phyloP scores from a whole-genome alignment of 257 asterid genomes.

The Solanum lycopersicoides region DNA sequence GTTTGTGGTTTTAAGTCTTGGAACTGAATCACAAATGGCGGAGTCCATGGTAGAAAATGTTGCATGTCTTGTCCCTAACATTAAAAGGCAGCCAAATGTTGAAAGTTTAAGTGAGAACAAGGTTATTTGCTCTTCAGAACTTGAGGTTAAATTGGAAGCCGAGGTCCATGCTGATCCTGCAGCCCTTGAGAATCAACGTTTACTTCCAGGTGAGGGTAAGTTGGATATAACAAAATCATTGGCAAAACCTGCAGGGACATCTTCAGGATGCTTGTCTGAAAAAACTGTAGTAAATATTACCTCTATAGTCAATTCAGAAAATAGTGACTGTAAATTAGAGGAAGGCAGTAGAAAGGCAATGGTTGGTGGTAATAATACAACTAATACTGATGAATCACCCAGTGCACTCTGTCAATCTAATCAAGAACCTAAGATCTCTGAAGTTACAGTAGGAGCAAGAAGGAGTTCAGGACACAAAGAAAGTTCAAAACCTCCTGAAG shows the following conservation, averaged over 20 bases:
- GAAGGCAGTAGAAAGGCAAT: constrained; percentile 24
- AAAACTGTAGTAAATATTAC: constrained; percentile 26
- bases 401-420: constrained; percentile 21
- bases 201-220: constrained; percentile 21
- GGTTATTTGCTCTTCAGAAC: constrained; percentile 24
- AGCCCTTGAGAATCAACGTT: constrained; percentile 10
- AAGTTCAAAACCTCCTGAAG: constrained; percentile 37
- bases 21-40: constrained; percentile 24
- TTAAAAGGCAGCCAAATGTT: constrained; percentile 18
- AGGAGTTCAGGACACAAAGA: constrained; percentile 34
- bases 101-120: constrained; percentile 25
- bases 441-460: constrained; percentile 35
- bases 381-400: constrained; percentile 35
- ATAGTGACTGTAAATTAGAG: constrained; percentile 22
- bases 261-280: constrained; percentile 23
- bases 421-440: constrained; percentile 33
- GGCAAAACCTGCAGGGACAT: constrained; percentile 22
- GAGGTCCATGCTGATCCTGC: constrained; percentile 25
- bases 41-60: constrained; percentile 24
- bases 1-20: constrained; percentile 18
- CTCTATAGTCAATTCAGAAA: constrained; percentile 15
- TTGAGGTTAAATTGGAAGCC: constrained; percentile 33
- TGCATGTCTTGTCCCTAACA: constrained; percentile 12
- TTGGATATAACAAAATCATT: constrained; percentile 19
- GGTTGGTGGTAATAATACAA: constrained; percentile 19